Evolutionary conservation across 495 filamentous ascomycete species (phyloP), one percentile per base, ranked within the genome.

Genomic region (Xeromyces bisporus): DNA sequence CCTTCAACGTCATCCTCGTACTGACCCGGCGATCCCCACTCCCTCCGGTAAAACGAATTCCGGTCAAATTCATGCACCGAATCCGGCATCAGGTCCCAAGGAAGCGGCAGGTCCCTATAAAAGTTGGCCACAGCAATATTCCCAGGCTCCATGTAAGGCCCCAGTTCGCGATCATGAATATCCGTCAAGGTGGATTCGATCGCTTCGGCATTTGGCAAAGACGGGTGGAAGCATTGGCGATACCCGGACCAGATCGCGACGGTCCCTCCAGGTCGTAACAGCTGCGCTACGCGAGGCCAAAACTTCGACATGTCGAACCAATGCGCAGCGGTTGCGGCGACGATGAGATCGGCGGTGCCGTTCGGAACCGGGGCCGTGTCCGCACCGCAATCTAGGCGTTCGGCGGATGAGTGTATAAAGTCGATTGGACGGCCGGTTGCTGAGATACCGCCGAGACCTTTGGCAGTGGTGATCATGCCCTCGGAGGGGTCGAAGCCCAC

Each of bases 291-390:
- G 1, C 42, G 40, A 0, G 26, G 17, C 61, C 66, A 77, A 47
- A 77, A 75, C 1, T 36, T 32, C 6, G 55, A 26, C 58, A 73
- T 64, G 36, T 73, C 57, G 55, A 75, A 73, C 71, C 71, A 77
- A 39, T 75, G 71, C 6, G 65, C 66, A 0, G 67, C 58, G 16
- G 51, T 67, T 0, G 61, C 64, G 3, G 56, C 57, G 1, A 52
- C 63, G 28, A 76, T 45, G 17, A 74, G 40, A 37, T 73, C 70
- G 6, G 74, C 60, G 29, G 46, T 58, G 1, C 15, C 33, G 18
- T 51, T 46, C 3, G 41, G 20, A 3, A 64, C 33, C 6, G 31
- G 7, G 9, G 29, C 30, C 6, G 21, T 23, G 29, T 36, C 18
- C 23, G 20, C 26, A 17, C 42, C 54, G 9, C 20, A 4, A 21